Base-by-base conservation (phyloP, 1,284 basidiomycete genomes). In the Apiotrichum laibachii region DNA sequence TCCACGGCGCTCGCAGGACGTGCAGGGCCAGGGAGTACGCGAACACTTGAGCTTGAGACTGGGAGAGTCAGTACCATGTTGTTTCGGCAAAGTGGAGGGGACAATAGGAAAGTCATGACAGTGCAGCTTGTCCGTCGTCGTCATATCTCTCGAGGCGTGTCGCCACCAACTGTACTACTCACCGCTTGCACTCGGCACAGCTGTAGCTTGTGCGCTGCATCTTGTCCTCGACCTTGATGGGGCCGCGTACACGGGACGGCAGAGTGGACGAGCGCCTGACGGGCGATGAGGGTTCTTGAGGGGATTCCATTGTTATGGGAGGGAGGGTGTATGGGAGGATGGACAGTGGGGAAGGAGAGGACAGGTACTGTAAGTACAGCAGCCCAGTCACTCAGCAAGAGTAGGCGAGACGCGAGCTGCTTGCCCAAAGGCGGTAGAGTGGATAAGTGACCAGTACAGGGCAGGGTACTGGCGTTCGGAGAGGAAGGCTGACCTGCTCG, bases 41-140 rank as follows among this genome's bases (percentile, higher is more conserved):
- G 73, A 74, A 51, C 73, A 76, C 53, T 73, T 76, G 51, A 76
- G 65, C 56, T 76, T 76, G 34, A 76, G 57, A 37, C 73, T 73
- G 49, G 22, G 11, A 18, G 19, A 15, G 37, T 60, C 46, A 63
- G 56, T 26, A 19, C 55, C 22, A 11, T 26, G 39, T 35, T 6
- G 33, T 6, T 22, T 6, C 3, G 11, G 18, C 15, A n/a, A 34
- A n/a, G 26, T 18, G 15, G 48, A 26, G 18, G 50, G 15, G 21
- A 51, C 37, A 39, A 31, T 39, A 31, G 9, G 6, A 33, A 31
- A 31, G 7, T 31, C 26, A 31, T 31, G n/a, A n/a, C n/a, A n/a
- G n/a, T n/a, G n/a, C 26, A 7, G 26, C 26, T 31, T 31, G 26
- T 31, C 7, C 26, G 7, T 31, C 26, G 26, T 31, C 26, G 3